Base-by-base conservation (phyloP, 139 green algal species). In the Closterium sp. region DNA sequence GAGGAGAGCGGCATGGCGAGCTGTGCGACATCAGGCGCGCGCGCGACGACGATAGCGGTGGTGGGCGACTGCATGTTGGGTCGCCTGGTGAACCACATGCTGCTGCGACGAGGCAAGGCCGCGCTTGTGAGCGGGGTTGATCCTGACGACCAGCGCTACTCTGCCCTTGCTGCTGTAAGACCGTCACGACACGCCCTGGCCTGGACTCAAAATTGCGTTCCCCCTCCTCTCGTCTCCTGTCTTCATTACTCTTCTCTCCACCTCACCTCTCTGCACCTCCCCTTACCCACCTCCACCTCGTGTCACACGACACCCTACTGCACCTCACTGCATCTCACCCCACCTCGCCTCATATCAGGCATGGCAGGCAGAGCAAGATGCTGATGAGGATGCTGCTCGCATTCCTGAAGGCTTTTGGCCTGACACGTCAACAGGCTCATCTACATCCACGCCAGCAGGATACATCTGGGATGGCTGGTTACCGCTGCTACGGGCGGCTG, bases 31-130 rank as follows among this genome's bases (percentile, higher is more conserved):
- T 76, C 55, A 2, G 55, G 55, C 55, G 55, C 55, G 55, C 55
- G 55, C 16, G 55, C 55, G 55, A 76, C 55, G 55, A 76, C 55
- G 55, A 76, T 76, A 76, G 55, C 55, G 64, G 94, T 97, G 34
- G 76, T 97, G 35, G 95, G 95, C 10, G 95, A 96, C 86, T 38
- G 95, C 30, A 96, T 96, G 95, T 89, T 97, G 33, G 95, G 95
- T 2, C 86, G 95, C 2, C 69, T 96, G 4, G 95, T 96, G 28
- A 92, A 97, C 34, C 90, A 96, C 25, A 10, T 94, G 3, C 33
- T 94, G 83, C 9, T 33, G 83, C 83, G 30, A 33, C 30, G 30
- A 86, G 30, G 83, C 83, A 86, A 34, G 7, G 83, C 83, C 30
- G 83, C 31, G 83, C 30, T 86, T 86, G 2, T 25, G 83, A 86